phyloP scores from a whole-genome alignment of 2,329 filamentous ascomycete genomes.

The Claviceps maximensis region DNA sequence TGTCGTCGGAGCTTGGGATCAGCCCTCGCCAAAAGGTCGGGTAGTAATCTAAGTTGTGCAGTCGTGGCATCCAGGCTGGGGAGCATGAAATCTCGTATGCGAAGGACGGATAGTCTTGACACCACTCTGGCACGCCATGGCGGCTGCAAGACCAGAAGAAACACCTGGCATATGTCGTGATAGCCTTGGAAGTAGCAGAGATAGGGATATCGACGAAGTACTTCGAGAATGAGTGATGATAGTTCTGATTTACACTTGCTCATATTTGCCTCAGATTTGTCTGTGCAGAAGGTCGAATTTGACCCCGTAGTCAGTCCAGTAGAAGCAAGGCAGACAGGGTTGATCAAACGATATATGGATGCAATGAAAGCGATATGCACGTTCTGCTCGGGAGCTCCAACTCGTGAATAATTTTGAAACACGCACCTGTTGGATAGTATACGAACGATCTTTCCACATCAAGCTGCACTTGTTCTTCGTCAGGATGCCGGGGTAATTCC shows the following conservation, averaged over 20 bases:
- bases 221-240: constrained; percentile 63
- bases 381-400: not conserved
- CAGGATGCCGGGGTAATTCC: constrained; percentile 58
- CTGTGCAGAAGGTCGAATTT: constrained; percentile 24
- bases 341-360: not conserved
- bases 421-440: constrained; percentile 72
- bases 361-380: not conserved
- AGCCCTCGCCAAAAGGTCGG: constrained; percentile 60
- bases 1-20: constrained; percentile 63
- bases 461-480: constrained; percentile 82
- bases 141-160: constrained; percentile 70
- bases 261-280: constrained; percentile 56
- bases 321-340: not conserved
- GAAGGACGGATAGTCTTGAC: constrained; percentile 71
- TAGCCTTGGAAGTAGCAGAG: constrained; percentile 97
- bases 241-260: constrained; percentile 61
- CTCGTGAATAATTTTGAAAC: not conserved
- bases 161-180: constrained; percentile 94
- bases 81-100: constrained; percentile 96
- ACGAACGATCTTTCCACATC: constrained; percentile 96
- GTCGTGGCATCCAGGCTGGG: constrained; percentile 71
- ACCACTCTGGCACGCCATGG: constrained; percentile 48
- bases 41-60: constrained; percentile 75
- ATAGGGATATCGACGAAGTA: constrained; percentile 68
- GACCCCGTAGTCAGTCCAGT: not conserved